Conservation (phyloP, 2,329 filamentous ascomycete species). For the Penicillium sp. region DNA sequence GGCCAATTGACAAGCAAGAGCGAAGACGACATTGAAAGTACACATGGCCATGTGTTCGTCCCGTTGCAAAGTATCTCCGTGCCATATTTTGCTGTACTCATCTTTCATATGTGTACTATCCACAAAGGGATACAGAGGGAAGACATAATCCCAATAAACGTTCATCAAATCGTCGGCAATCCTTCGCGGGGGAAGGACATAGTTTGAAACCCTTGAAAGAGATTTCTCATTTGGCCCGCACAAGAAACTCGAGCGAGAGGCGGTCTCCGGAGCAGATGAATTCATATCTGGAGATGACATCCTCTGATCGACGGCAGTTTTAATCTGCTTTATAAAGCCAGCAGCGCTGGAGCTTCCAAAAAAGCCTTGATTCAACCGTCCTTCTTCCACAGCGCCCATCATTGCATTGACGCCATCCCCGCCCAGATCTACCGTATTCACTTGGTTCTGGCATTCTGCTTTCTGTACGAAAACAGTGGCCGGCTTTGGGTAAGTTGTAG, state of each 20-base stretch:
- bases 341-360: slow-evolving; percentile 50
- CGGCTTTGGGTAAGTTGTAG: background rate
- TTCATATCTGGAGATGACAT: slow-evolving; percentile 21
- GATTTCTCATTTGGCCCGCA: slow-evolving; percentile 16
- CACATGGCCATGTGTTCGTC: slow-evolving; percentile 47
- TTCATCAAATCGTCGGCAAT: slow-evolving; percentile 48
- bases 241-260: slow-evolving; percentile 19
- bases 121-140: slow-evolving; percentile 49
- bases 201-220: slow-evolving; percentile 20
- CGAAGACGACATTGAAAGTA: slow-evolving; percentile 49
- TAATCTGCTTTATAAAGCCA: slow-evolving; percentile 49
- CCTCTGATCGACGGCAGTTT: slow-evolving; percentile 41
- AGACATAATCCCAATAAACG: slow-evolving; percentile 49
- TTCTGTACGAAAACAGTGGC: background rate
- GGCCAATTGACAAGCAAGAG: slow-evolving; percentile 46
- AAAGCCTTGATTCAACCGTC: slow-evolving; percentile 42
- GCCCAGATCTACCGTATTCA: background rate
- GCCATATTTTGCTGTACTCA: slow-evolving; percentile 44
- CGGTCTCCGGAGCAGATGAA: slow-evolving; percentile 14
- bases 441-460: background rate
- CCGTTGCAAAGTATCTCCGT: slow-evolving; percentile 34
- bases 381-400: slow-evolving; percentile 47
- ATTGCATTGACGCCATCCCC: slow-evolving; percentile 45
- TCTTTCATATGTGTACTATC: slow-evolving; percentile 38
- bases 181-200: slow-evolving; percentile 47